These are phyloP conservation scores for Dimocarpus longan DNA, from an alignment of 345 rosid genomes.

Conservation along the genomic window DNA sequence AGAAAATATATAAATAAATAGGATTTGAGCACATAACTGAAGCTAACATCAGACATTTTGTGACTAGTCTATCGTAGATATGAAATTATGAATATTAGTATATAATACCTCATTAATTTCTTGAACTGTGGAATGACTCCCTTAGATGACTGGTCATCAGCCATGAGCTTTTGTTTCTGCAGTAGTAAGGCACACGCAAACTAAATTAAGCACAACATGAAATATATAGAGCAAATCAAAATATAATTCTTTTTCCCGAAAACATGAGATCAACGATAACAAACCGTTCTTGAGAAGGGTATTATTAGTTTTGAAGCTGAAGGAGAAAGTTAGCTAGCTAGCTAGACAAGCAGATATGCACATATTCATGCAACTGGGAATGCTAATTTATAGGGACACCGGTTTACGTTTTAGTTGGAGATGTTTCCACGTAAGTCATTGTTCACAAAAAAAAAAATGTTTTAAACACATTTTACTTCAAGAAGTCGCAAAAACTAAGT, in stretches of 20 bases:
- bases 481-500: background rate
- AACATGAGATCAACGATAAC: background rate
- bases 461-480: background rate
- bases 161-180: background rate
- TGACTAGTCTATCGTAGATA: no score
- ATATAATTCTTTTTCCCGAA: no score
- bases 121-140: slow-evolving; percentile 4
- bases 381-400: background rate
- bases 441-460: background rate
- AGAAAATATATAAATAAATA: no score
- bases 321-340: background rate
- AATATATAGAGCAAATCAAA: no score
- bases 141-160: slow-evolving; percentile 3
- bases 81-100: no score
- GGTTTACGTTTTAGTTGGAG: no score
- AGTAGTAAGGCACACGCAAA: background rate
- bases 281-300: background rate
- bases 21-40: no score
- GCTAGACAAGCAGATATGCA: background rate
- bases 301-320: background rate
- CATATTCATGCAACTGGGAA: background rate
- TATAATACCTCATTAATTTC: slow-evolving; percentile 3
- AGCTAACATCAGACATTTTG: no score
- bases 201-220: background rate
- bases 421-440: background rate